Evolutionary conservation across 192 early-diverging fungal genomes (phyloP).

Genomic region (Funneliformis geosporum): DNA sequence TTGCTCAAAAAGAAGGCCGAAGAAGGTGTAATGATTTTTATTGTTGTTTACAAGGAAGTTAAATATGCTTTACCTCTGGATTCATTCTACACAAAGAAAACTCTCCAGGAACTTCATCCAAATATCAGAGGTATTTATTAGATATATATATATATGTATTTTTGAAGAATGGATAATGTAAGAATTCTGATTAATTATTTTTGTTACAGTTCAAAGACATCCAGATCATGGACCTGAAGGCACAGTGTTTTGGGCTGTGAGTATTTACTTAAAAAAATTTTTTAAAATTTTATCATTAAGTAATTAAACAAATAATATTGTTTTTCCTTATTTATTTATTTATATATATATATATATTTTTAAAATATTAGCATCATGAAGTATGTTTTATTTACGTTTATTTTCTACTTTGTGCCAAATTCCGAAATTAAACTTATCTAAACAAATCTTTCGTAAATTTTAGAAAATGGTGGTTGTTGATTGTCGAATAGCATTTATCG

Average conservation of each 20-base stretch:
- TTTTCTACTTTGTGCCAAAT: neutral
- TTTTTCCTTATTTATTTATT: neutral
- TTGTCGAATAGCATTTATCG: conserved; percentile 78
- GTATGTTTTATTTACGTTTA: neutral
- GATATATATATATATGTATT: neutral
- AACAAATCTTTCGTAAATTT: neutral
- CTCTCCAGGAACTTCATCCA: conserved; percentile 65
- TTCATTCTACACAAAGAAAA: conserved; percentile 72
- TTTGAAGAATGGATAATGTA: neutral
- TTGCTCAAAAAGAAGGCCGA: conserved; percentile 77
- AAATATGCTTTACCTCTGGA: conserved; percentile 68
- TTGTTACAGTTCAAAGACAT: conserved; percentile 71
- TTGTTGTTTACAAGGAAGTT: conserved; percentile 84
- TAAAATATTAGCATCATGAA: conserved; percentile 10
- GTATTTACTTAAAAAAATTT: neutral
- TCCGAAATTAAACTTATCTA: neutral
- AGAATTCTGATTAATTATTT: neutral
- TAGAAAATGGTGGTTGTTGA: conserved; percentile 82
- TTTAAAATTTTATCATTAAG: neutral
- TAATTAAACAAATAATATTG: neutral
- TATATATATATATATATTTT: neutral
- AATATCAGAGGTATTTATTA: conserved; percentile 64
- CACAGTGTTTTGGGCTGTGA: conserved; percentile 78
- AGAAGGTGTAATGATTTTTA: conserved; percentile 82
- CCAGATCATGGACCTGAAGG: conserved; percentile 74